Evolutionary conservation across 2,329 filamentous ascomycete species (phyloP).

Genomic region (Aspergillus hortae): DNA sequence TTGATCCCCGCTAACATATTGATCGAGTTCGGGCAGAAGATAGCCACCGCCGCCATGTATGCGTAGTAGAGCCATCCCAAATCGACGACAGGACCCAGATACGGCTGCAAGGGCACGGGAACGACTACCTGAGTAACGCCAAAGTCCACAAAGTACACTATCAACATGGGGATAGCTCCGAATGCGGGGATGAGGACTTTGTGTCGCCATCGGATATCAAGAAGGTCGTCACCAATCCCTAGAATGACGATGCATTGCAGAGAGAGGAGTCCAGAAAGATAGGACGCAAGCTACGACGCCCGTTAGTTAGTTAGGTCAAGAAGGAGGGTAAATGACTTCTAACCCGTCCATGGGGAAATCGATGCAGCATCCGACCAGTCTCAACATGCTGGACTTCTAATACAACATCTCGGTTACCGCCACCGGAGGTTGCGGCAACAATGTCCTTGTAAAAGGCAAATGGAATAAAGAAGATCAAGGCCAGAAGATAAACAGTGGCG

Average conservation of each 20-base stretch:
- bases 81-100: slow-evolving; percentile 80
- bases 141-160: slow-evolving; percentile 98
- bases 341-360: slow-evolving; percentile 93
- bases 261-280: slow-evolving; percentile 88
- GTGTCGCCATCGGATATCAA: slow-evolving; percentile 98
- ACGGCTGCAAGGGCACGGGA: slow-evolving; percentile 77
- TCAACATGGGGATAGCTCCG: slow-evolving; percentile 85
- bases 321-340: background rate
- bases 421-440: slow-evolving; percentile 87
- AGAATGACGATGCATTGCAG: slow-evolving; percentile 87
- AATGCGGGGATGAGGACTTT: slow-evolving; percentile 98
- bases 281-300: slow-evolving; percentile 72
- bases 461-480: slow-evolving; percentile 87
- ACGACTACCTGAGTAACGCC: slow-evolving; percentile 94
- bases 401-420: slow-evolving; percentile 85
- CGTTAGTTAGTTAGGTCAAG: background rate
- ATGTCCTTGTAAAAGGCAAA: slow-evolving; percentile 99
- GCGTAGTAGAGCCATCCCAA: slow-evolving; percentile 82
- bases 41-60: slow-evolving; percentile 95
- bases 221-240: slow-evolving; percentile 90
- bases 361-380: slow-evolving; percentile 79
- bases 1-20: slow-evolving; percentile 99
- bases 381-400: slow-evolving; percentile 70
- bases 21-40: slow-evolving; percentile 98
- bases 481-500: slow-evolving; percentile 85